Conservation (phyloP, 1,139 yeast genomes). For the Pichia sp. region DNA sequence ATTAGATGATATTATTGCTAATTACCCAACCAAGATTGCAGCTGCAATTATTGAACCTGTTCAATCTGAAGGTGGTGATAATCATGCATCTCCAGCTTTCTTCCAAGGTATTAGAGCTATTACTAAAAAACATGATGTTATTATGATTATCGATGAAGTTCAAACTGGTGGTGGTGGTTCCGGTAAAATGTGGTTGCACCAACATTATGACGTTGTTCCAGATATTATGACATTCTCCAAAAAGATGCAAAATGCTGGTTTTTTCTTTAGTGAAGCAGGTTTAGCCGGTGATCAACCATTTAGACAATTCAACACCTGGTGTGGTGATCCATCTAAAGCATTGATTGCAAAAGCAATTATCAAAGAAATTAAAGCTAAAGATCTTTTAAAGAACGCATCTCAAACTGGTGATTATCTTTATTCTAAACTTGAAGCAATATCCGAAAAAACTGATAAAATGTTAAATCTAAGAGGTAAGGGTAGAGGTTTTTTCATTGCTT, state of each 20-base stretch:
- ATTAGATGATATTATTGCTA: slow-evolving; percentile 47
- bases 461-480: slow-evolving; percentile 58
- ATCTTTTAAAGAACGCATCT: slow-evolving; percentile 45
- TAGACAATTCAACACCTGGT: slow-evolving; percentile 81
- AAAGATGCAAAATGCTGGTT: slow-evolving; percentile 76
- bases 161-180: slow-evolving; percentile 87
- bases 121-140: slow-evolving; percentile 58
- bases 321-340: slow-evolving; percentile 57
- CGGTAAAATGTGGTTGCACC: slow-evolving; percentile 80
- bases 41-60: slow-evolving; percentile 73
- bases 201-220: slow-evolving; percentile 61
- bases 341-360: slow-evolving; percentile 49
- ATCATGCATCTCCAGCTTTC: slow-evolving; percentile 67
- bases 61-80: slow-evolving; percentile 85
- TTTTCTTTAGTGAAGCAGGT: slow-evolving; percentile 62
- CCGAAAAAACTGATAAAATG: slow-evolving; percentile 36
- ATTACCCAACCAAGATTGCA: slow-evolving; percentile 51
- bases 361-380: slow-evolving; percentile 47
- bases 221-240: slow-evolving; percentile 73
- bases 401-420: slow-evolving; percentile 57
- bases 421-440: slow-evolving; percentile 38
- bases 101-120: slow-evolving; percentile 72
- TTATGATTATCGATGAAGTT: slow-evolving; percentile 74
- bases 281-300: slow-evolving; percentile 61
- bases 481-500: slow-evolving; percentile 71